Evolutionary conservation across 768 basidiomycete species (phyloP), one percentile per base, ranked within the genome.

Genomic region (Goffeauzyma gilvescens): DNA sequence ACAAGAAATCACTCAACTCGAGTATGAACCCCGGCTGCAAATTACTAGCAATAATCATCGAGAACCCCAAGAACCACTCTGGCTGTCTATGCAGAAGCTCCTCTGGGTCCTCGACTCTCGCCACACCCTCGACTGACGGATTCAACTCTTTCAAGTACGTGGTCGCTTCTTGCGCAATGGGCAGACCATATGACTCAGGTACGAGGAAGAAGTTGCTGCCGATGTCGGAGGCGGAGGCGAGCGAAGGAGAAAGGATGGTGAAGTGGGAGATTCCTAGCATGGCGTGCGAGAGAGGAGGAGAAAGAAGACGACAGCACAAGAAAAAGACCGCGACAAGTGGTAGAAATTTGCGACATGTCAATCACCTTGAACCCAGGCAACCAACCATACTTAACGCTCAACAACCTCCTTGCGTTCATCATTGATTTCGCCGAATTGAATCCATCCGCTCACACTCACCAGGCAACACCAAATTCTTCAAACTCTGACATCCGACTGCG

Each of bases 161-260:
- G 14, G 82, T 81, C 1, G 79, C 77, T 59, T 95, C 83, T 38
- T 72, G 61, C 0, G 90, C 85, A 25, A 83, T 75, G 42, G 70
- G 70, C 60, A 77, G 79, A 5, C 84, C 85, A 33, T 96, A 70
- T 53, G 78, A 81, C n/a, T 73, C 53, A 0, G 62, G 79, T 30
- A 80, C 74, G 20, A 98, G 69, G 67, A 96, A 98, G 68, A 98
- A 98, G 67, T 96, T 96, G 69, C 86, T 84, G 0, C 87, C 87
- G 0, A 85, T 76, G 54, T 96, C 89, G 44, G 76, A 72, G 1
- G 75, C 69, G 0, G 75, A 70, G 22, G 78, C 78, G 28, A 60
- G 42, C 2, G 64, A 58, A 18, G 72, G 65, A 56, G 89, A 86
- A 46, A 93, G 73, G 60, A 96, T 74, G 36, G 89, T 90, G 61